phyloP scores from a whole-genome alignment of 164 flowering plant species.

The Aristolochia fimbriata region DNA sequence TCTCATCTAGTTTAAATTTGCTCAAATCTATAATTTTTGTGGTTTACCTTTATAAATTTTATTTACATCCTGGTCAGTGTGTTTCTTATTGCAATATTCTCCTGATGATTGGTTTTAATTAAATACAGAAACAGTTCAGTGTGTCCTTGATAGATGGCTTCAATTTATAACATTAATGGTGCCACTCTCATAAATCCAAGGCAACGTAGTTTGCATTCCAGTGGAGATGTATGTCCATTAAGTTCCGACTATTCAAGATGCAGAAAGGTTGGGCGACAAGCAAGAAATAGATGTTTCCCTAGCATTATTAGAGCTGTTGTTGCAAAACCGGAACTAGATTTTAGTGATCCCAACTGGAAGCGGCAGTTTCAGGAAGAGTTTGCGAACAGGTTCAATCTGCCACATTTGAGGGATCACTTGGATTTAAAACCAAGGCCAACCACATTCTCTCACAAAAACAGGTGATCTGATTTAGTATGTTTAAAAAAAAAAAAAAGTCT shows the following conservation, averaged over 20 bases:
- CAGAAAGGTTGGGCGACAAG: neutral
- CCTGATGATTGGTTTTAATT: too few relatives aligned
- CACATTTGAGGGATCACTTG: conserved; percentile 62
- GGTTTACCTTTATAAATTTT: too few relatives aligned
- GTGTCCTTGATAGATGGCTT: conserved; percentile 13
- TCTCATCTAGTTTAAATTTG: too few relatives aligned
- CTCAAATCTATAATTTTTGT: too few relatives aligned
- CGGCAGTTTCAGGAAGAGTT: conserved; percentile 52
- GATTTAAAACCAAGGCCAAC: conserved; percentile 56
- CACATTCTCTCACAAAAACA: conserved; percentile 68
- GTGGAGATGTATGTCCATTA: conserved; percentile 3
- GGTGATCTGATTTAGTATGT: conserved; percentile 20
- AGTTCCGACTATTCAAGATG: conserved; percentile 6
- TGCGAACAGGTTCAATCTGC: conserved; percentile 54
- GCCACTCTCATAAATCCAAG: conserved; percentile 7
- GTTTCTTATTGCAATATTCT: too few relatives aligned
- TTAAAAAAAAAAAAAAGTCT: neutral
- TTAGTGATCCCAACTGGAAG: conserved; percentile 72
- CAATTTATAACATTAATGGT: conserved; percentile 11
- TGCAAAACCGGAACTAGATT: conserved; percentile 35
- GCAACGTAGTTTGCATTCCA: conserved; percentile 7
- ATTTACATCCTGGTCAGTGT: too few relatives aligned
- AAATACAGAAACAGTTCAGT: too few relatives aligned
- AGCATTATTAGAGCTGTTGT: conserved; percentile 10
- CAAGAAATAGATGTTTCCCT: conserved; percentile 6